Conservation (phyloP, 2,329 filamentous ascomycete genomes). For the Xylariaceae sp. region DNA sequence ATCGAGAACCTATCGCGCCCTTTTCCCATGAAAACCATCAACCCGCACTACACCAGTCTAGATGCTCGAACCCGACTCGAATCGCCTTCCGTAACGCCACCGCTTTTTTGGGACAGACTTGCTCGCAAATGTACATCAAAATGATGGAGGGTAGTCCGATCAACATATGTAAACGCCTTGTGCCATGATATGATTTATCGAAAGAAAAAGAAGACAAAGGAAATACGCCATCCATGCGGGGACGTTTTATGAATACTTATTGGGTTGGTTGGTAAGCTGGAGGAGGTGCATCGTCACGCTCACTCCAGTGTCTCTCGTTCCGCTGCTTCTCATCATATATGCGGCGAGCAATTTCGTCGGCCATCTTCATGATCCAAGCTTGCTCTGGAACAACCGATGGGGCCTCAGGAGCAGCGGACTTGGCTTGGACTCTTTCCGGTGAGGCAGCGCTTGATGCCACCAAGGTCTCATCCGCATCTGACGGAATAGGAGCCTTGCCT, state of each 20-base stretch:
- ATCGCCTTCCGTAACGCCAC: constrained; percentile 17
- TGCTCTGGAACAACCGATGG: constrained; percentile 65
- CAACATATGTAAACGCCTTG: constrained; percentile 13
- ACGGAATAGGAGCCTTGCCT: constrained; percentile 15
- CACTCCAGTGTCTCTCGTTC: constrained; percentile 48
- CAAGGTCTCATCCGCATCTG: constrained; percentile 14
- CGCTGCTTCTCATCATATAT: constrained; percentile 80
- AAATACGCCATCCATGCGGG: constrained; percentile 2
- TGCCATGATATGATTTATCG: constrained; percentile 14
- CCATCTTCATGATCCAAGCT: constrained; percentile 90
- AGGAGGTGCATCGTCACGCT: constrained; percentile 53
- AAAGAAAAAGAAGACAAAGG: constrained; percentile 13
- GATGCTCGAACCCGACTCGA: constrained; percentile 8
- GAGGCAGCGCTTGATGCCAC: constrained; percentile 11
- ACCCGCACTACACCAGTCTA: constrained; percentile 7
- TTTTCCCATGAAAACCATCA: constrained; percentile 7
- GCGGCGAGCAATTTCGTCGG: constrained; percentile 79
- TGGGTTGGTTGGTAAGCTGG: constrained; percentile 55
- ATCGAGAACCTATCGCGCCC: constrained; percentile 3
- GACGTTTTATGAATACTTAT: constrained; percentile 29
- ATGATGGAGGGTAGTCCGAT: constrained; percentile 10
- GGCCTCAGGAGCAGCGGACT: constrained; percentile 42
- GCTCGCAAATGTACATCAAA: constrained; percentile 18
- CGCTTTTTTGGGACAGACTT: constrained; percentile 14
- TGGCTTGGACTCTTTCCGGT: constrained; percentile 30